Evolutionary conservation across 495 filamentous ascomycete species (phyloP), one percentile per base, ranked within the genome.

Genomic region (Gamarada debralockiae): DNA sequence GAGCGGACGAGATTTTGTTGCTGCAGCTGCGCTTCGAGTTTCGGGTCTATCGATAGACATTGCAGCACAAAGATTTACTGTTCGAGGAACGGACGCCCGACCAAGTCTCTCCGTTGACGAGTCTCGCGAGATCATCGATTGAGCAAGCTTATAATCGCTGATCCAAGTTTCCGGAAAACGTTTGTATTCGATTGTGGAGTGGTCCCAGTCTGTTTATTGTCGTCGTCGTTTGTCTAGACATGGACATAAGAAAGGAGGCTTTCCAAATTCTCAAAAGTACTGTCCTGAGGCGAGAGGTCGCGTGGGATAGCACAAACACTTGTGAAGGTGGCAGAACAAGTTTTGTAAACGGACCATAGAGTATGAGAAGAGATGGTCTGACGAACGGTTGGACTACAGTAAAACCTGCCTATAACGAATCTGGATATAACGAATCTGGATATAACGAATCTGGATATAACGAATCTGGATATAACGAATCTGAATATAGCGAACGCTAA

Each of bases 1-100:
- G 0, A 22, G 34, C 17, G 53, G 48, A 20, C 33, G 47, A 15
- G 5, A 55, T 3, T 56, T 53, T 29, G 40, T 53, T 2, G 44
- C 57, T 14, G 57, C 57, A 24, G 48, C 29, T 18, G 56, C 21
- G 13, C 41, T 60, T 1, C 57, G 55, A n/a, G 43, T 60, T 27
- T 53, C 50, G 41, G 57, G 48, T 13, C 21, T 60, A 7, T 17
- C 48, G 2, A 22, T 37, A 3, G 53, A 53, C 17, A 33, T 60
- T 7, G 17, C 55, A 2, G 15, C 48, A 2, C 10, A 8, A 12
- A 3, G 23, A n/a, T n/a, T n/a, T n/a, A n/a, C n/a, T n/a, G n/a
- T n/a, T n/a, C n/a, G n/a, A n/a, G n/a, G n/a, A n/a, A n/a, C n/a
- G n/a, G n/a, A n/a, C n/a, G n/a, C n/a, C n/a, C n/a, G n/a, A n/a